These are phyloP conservation scores for Mycena leptocephala DNA, from an alignment of 768 basidiomycete species.

Conservation along the genomic window DNA sequence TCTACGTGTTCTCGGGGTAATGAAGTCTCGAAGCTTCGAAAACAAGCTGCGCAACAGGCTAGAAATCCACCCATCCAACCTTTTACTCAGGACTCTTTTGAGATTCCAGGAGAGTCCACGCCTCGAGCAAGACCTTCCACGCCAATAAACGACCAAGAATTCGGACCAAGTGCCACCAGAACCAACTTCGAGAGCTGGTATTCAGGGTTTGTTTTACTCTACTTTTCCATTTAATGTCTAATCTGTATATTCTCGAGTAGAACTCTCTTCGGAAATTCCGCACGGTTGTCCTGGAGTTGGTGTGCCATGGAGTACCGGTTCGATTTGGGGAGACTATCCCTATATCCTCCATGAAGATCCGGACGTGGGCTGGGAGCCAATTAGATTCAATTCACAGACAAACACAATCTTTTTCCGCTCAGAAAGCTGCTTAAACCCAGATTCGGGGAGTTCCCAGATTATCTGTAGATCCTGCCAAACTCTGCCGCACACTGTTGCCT, in stretches of 20 bases:
- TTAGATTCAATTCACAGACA: conserved; percentile 5
- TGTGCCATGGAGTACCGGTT: conserved; percentile 6
- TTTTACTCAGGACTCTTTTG: background rate
- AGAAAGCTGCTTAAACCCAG: background rate
- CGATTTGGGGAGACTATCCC: conserved; percentile 17
- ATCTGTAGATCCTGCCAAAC: background rate
- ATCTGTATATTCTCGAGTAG: conserved; percentile 9
- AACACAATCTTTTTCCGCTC: conserved; percentile 16
- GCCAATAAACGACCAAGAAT: conserved; percentile 10
- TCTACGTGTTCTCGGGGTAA: background rate
- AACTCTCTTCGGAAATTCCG: background rate
- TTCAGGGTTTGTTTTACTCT: conserved; percentile 14
- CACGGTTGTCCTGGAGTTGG: conserved; percentile 16
- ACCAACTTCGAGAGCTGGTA: background rate
- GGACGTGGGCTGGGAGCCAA: conserved; percentile 19
- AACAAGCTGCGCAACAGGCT: conserved; percentile 4
- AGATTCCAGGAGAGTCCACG: conserved; percentile 8
- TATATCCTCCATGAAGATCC: conserved; percentile 23
- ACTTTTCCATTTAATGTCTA: background rate
- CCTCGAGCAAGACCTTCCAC: conserved; percentile 22
- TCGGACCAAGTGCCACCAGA: conserved; percentile 1
- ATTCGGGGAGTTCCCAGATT: background rate
- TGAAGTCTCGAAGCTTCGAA: conserved; percentile 17
- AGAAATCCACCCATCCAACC: background rate
- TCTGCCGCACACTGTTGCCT: conserved; percentile 10